Conservation (phyloP, 352 stramenopile genomes). For the Aphanomyces cochlioides region DNA sequence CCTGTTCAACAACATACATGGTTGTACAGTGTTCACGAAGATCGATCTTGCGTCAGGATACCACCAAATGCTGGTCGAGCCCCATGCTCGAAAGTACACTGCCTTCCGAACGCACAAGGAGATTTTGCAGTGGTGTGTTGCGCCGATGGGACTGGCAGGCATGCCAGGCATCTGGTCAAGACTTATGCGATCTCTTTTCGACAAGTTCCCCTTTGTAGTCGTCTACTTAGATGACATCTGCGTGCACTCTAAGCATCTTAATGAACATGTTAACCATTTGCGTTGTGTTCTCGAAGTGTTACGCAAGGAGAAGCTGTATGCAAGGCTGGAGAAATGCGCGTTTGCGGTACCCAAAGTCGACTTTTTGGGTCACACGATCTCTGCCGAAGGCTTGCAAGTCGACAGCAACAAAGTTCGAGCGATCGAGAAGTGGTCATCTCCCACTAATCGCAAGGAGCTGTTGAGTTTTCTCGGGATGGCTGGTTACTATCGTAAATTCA, state of each 20-base stretch:
- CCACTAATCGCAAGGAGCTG: conserved; percentile 23
- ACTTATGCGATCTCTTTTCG: conserved; percentile 23
- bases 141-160: conserved; percentile 24
- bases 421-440: conserved; percentile 25
- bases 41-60: conserved; percentile 29
- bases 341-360: conserved; percentile 24
- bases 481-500: conserved; percentile 34
- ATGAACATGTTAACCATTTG: conserved; percentile 8
- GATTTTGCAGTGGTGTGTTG: conserved; percentile 22
- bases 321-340: conserved; percentile 12
- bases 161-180: conserved; percentile 18
- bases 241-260: conserved; percentile 5
- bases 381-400: conserved; percentile 7
- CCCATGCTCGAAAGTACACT: conserved; percentile 3
- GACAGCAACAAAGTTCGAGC: conserved; percentile 27
- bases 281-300: neutral
- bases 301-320: conserved; percentile 21
- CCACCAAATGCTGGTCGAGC: conserved; percentile 26
- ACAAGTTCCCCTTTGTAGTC: conserved; percentile 9
- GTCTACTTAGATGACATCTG: conserved; percentile 29
- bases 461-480: conserved; percentile 33
- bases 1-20: conserved; percentile 31
- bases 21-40: conserved; percentile 17
- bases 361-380: conserved; percentile 32
- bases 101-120: too few species aligned